A percentile compares a stretch with the other conserved stretches of the same genome.
Conservation (phyloP, 2,329 filamentous ascomycete species). For the Epichloe gansuensis region DNA sequence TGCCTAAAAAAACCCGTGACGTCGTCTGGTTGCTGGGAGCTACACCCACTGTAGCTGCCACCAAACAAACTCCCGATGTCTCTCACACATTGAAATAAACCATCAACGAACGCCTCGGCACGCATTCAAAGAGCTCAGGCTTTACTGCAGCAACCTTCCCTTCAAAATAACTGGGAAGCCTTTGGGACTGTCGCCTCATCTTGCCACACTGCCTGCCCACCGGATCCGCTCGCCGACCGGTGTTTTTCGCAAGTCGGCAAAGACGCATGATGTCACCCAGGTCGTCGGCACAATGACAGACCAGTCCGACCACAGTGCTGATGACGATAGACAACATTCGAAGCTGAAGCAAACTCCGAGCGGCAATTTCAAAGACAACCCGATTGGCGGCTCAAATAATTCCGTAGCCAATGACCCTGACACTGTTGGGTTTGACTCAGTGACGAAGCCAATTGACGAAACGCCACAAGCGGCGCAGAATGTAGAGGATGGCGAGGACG, state of each 20-base stretch:
- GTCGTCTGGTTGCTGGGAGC: background rate
- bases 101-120: background rate
- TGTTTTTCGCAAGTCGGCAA: background rate
- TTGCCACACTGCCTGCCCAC: background rate
- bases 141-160: background rate
- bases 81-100: background rate
- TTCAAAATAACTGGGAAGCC: background rate
- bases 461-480: background rate
- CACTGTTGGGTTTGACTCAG: background rate
- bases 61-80: background rate
- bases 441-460: background rate
- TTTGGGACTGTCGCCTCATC: background rate
- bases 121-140: background rate
- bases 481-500: conserved; percentile 13
- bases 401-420: background rate
- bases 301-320: conserved; percentile 4
- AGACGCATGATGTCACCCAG: conserved; percentile 4
- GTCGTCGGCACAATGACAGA: conserved; percentile 7
- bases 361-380: background rate
- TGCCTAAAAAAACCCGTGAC: background rate
- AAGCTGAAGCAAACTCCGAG: background rate
- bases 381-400: background rate
- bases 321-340: background rate
- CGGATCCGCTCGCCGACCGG: background rate
- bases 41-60: background rate